phyloP scores from a whole-genome alignment of 345 rosid genomes.

The Pugionium cornutum region DNA sequence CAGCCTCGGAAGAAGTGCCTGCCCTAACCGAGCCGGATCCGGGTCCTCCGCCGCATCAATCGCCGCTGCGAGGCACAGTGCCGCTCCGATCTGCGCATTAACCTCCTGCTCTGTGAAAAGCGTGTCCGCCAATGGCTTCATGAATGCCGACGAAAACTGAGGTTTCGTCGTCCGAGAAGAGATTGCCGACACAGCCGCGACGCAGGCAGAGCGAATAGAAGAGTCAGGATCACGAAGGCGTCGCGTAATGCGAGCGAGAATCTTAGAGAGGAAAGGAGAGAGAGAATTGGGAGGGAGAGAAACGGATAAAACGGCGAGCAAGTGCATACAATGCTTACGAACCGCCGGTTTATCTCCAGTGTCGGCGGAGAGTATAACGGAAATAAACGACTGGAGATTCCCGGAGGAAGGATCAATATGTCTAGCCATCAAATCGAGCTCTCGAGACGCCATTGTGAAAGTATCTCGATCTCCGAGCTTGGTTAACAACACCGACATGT shows the following conservation, averaged over 20 bases:
- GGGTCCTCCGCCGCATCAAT: constrained; percentile 72
- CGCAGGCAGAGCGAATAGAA: constrained; percentile 66
- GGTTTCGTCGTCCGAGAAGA: constrained; percentile 59
- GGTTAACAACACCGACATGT: constrained; percentile 52
- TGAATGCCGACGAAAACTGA: constrained; percentile 56
- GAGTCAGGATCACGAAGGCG: constrained; percentile 88
- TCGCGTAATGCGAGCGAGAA: constrained; percentile 60
- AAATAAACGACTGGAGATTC: constrained; percentile 58
- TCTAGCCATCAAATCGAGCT: constrained; percentile 69
- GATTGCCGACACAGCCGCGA: constrained; percentile 60
- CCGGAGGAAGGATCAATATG: constrained; percentile 54
- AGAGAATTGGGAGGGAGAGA: constrained; percentile 53
- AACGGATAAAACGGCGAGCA: constrained; percentile 59
- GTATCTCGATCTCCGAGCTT: constrained; percentile 94
- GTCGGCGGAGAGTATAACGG: constrained; percentile 72
- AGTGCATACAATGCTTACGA: constrained; percentile 72
- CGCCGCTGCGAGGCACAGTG: constrained; percentile 81
- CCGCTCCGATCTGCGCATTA: constrained; percentile 80
- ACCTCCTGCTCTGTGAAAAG: constrained; percentile 86
- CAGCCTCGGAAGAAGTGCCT: constrained; percentile 53
- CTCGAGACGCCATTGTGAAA: constrained; percentile 61
- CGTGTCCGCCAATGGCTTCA: constrained; percentile 75
- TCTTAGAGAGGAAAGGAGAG: constrained; percentile 64
- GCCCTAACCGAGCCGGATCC: constrained; percentile 57
- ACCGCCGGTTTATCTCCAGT: constrained; percentile 68